Conservation (phyloP, 2,329 filamentous ascomycete genomes). For the Aplosporella prunicola region DNA sequence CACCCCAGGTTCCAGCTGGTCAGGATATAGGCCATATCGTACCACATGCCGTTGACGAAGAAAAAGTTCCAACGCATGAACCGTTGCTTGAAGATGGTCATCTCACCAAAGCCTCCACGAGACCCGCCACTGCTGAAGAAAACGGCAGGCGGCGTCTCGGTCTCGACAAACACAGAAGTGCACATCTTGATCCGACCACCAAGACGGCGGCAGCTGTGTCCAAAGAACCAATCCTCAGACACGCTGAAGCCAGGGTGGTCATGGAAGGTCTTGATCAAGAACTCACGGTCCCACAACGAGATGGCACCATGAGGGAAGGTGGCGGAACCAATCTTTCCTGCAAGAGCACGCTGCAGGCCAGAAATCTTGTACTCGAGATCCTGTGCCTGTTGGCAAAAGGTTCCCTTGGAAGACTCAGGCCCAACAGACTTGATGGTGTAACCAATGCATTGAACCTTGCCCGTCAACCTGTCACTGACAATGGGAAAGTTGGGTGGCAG, state of each 20-base stretch:
- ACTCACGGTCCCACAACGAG: slow-evolving; percentile 39
- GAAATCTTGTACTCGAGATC: slow-evolving; percentile 46
- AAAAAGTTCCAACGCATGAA: slow-evolving; percentile 47
- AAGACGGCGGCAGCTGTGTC: slow-evolving; percentile 36
- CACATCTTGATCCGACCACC: slow-evolving; percentile 42
- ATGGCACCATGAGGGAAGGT: slow-evolving; percentile 45
- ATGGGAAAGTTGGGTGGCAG: slow-evolving; percentile 41
- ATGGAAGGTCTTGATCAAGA: slow-evolving; percentile 37
- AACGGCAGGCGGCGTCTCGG: slow-evolving; percentile 37
- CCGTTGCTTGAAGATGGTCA: slow-evolving; percentile 44
- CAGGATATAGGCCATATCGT: slow-evolving; percentile 40
- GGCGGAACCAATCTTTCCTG: slow-evolving; percentile 37
- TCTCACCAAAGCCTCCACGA: slow-evolving; percentile 43
- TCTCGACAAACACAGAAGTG: slow-evolving; percentile 42
- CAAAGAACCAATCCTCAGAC: slow-evolving; percentile 46
- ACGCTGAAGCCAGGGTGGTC: slow-evolving; percentile 43
- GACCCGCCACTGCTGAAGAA: slow-evolving; percentile 32
- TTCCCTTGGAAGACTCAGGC: slow-evolving; percentile 22
- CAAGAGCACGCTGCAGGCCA: slow-evolving; percentile 37
- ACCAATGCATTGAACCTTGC: slow-evolving; percentile 40
- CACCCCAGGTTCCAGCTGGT: slow-evolving; percentile 39
- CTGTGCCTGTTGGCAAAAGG: slow-evolving; percentile 36
- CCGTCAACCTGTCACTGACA: no score
- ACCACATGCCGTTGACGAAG: slow-evolving; percentile 40
- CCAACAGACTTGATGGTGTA: slow-evolving; percentile 41